These are phyloP conservation scores for Ogataea pini DNA, from an alignment of 805 yeast species.

Conservation along the genomic window DNA sequence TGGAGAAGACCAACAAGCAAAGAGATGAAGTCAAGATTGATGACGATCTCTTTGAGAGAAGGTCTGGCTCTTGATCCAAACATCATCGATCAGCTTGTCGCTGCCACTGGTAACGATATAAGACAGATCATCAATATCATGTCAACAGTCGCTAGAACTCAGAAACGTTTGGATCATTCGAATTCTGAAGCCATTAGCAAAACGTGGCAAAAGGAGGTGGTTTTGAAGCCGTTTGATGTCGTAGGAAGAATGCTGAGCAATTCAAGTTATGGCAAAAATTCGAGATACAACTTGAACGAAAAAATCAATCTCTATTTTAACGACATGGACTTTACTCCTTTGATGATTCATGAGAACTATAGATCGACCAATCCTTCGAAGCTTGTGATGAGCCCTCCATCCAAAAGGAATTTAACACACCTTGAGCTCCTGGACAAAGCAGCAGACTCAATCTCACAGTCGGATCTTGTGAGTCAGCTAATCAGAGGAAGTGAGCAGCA, in stretches of 20 bases:
- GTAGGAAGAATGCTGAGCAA: conserved; percentile 66
- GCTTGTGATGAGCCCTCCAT: conserved; percentile 20
- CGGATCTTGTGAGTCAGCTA: conserved; percentile 76
- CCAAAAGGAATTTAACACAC: conserved; percentile 48
- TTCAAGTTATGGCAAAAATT: conserved; percentile 53
- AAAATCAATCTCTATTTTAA: conserved; percentile 88
- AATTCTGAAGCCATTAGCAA: conserved; percentile 62
- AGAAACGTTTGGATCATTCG: conserved; percentile 59
- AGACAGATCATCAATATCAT: conserved; percentile 90
- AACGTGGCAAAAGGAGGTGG: conserved; percentile 87
- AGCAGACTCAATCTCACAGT: conserved; percentile 81
- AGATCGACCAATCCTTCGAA: conserved; percentile 59
- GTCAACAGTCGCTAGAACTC: conserved; percentile 80
- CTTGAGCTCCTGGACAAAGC: conserved; percentile 71
- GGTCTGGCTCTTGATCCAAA: conserved; percentile 76
- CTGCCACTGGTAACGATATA: conserved; percentile 85
- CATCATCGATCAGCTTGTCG: conserved; percentile 79
- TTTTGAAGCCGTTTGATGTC: conserved; percentile 90
- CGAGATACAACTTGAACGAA: conserved; percentile 65
- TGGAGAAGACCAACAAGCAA: conserved; percentile 87
- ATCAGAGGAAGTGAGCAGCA: conserved; percentile 91
- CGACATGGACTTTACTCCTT: conserved; percentile 91
- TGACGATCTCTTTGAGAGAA: conserved; percentile 90
- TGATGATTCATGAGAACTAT: conserved; percentile 96
- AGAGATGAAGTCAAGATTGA: conserved; percentile 77